Percentiles rank a stretch among this genome's conserved stretches.
phyloP scores from a whole-genome alignment of 805 yeast species.

The Candida maesae region DNA sequence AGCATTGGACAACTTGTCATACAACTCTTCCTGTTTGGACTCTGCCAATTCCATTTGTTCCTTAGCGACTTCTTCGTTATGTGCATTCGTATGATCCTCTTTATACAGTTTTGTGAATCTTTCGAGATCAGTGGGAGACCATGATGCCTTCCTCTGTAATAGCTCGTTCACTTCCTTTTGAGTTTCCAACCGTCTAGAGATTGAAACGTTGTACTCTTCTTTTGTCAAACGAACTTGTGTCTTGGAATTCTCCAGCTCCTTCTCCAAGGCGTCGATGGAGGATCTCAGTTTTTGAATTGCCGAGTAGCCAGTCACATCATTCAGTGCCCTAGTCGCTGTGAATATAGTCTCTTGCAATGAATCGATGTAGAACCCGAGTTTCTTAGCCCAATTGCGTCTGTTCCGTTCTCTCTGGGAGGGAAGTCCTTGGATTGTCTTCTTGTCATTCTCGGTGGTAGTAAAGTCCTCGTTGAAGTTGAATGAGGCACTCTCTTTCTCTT shows the following conservation, averaged over 20 bases:
- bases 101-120: conserved; percentile 77
- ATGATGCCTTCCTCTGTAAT: conserved; percentile 75
- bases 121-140: conserved; percentile 80
- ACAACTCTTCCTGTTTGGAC: conserved; percentile 59
- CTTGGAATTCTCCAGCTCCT: conserved; percentile 45
- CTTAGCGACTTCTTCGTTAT: conserved; percentile 50
- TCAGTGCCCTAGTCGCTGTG: conserved; percentile 64
- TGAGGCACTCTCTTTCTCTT: conserved; percentile 34
- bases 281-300: conserved; percentile 68
- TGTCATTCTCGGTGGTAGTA: conserved; percentile 11
- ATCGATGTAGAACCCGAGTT: conserved; percentile 45
- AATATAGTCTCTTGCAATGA: conserved; percentile 54
- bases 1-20: conserved; percentile 63
- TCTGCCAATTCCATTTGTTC: conserved; percentile 51
- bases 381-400: conserved; percentile 39
- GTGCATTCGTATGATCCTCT: conserved; percentile 73
- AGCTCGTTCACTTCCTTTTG: conserved; percentile 87
- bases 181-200: conserved; percentile 58
- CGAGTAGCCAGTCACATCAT: conserved; percentile 90
- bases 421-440: conserved; percentile 32
- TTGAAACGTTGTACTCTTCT: conserved; percentile 51
- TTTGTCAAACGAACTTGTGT: conserved; percentile 46
- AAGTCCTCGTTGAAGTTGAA: conserved; percentile 35
- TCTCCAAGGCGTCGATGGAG: conserved; percentile 55
- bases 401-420: conserved; percentile 44